Evolutionary conservation across 176 grass and related monocot genomes (phyloP).

Genomic region (Hsuehochloa calcarea): DNA sequence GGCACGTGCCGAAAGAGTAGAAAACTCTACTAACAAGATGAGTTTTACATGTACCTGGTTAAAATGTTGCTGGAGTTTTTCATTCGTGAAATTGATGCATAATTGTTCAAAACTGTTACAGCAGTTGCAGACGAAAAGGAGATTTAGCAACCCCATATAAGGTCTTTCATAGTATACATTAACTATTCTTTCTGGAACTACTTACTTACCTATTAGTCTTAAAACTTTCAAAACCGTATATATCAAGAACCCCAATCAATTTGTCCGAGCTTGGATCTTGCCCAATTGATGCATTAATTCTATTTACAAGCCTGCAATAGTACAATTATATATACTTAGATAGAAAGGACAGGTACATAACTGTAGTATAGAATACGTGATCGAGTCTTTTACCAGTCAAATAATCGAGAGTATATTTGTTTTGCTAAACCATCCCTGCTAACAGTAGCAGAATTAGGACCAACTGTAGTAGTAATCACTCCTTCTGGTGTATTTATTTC

Average conservation of each 20-base stretch:
- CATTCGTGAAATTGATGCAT: slow-evolving; percentile 97
- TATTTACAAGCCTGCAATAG: slow-evolving; percentile 77
- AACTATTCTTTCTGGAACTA: slow-evolving; percentile 19
- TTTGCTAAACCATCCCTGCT: slow-evolving; percentile 94
- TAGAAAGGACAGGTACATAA: slow-evolving; percentile 39
- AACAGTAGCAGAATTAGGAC: slow-evolving; percentile 78
- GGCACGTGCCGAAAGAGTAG: slow-evolving; percentile 8
- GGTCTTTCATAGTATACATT: not conserved
- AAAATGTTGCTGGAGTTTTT: slow-evolving; percentile 98
- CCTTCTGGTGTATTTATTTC: slow-evolving; percentile 94
- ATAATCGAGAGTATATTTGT: slow-evolving; percentile 79
- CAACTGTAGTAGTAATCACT: slow-evolving; percentile 84
- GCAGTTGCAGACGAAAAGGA: slow-evolving; percentile 22
- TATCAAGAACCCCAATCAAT: slow-evolving; percentile 98
- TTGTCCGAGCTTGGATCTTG: slow-evolving; percentile 77
- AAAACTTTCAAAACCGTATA: slow-evolving; percentile 99
- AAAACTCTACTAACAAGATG: slow-evolving; percentile 1
- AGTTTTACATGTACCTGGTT: slow-evolving; percentile 65
- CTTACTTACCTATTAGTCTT: slow-evolving; percentile 81
- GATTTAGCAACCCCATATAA: slow-evolving; percentile 23
- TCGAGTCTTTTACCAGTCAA: slow-evolving; percentile 73
- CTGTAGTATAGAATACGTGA: slow-evolving; percentile 24
- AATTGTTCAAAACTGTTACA: slow-evolving; percentile 87
- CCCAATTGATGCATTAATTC: slow-evolving; percentile 93
- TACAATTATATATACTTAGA: slow-evolving; percentile 34